Evolutionary conservation across 2,329 filamentous ascomycete species (phyloP).

Genomic region (Colletotrichum echinochloae): DNA sequence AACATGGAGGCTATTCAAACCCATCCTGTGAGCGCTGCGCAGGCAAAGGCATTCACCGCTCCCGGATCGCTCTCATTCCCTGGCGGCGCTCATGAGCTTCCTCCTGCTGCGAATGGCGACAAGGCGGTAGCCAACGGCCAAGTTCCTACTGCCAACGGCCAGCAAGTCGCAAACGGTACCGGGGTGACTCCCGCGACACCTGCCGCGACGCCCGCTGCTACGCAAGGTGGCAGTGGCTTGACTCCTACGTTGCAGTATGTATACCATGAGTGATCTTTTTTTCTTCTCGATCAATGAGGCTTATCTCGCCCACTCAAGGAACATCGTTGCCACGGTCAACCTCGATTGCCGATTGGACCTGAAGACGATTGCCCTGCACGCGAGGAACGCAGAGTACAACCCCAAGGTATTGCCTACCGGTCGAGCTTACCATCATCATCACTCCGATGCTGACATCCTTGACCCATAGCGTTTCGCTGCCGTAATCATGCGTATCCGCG

Average conservation of each 20-base stretch:
- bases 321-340: conserved; percentile 99
- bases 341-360: conserved; percentile 96
- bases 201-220: conserved; percentile 89
- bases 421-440: conserved; percentile 13
- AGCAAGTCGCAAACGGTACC: conserved; percentile 74
- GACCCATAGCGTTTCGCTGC: conserved; percentile 88
- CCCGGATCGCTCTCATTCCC: conserved; percentile 94
- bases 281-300: conserved; percentile 59
- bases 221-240: conserved; percentile 86
- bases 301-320: conserved; percentile 75
- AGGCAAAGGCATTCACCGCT: conserved; percentile 96
- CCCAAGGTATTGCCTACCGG: conserved; percentile 78
- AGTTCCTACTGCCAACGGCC: conserved; percentile 59
- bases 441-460: conserved; percentile 48
- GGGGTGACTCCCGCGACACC: conserved; percentile 91
- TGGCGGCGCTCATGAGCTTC: conserved; percentile 83
- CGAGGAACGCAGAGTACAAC: conserved; percentile 98
- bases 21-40: conserved; percentile 89
- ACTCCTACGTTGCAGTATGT: conserved; percentile 97
- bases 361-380: conserved; percentile 98
- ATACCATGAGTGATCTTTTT: conserved; percentile 56
- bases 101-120: conserved; percentile 79
- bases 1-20: conserved; percentile 92
- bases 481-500: conserved; percentile 99
- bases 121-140: conserved; percentile 57